Evolutionary conservation across 2,329 filamentous ascomycete genomes (phyloP), one percentile per base, ranked within the genome.

Genomic region (Epichloe sibirici): DNA sequence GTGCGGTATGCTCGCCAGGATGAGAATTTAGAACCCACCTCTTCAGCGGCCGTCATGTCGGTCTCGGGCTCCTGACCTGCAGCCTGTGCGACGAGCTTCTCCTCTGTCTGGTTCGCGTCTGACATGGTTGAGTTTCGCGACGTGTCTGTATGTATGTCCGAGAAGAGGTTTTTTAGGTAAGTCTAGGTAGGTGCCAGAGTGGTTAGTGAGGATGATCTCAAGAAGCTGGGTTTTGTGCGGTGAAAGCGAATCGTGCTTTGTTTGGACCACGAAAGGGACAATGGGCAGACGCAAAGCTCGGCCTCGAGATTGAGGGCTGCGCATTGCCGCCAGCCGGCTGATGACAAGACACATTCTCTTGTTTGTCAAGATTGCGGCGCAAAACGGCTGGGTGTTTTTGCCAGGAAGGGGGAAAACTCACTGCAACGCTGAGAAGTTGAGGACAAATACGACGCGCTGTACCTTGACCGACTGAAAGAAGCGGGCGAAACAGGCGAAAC

Each of bases 11-110:
- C 44, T 31, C 49, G 48, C 25, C 43, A 39, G 35, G 13, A 49
- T 25, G 37, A 51, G 43, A 53, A 21, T 45, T 17, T 42, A n/a
- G 25, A 51, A 55, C 53, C 55, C 53, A 54, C 54, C 55, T 57
- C 52, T 57, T 57, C 51, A 52, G 45, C 53, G n/a, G 55, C 51
- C 49, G 54, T 52, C 51, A 56, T 54, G 46, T 54, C 54, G 17
- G 51, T 50, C 34, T 55, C 54, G 13, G 48, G 48, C 43, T 54
- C 48, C 34, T 45, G 48, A n/a, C 51, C 48, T 15, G 48, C 39
- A 48, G 43, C 11, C 48, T 53, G 43, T 45, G 48, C 52, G 28
- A 48, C 50, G 37, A 45, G 49, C 45, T 51, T 49, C n/a, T 51
- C 51, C 23, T 53, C 54, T 44, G 49, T 40, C 35, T 53, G 48